Evolutionary conservation across 2,329 filamentous ascomycete genomes (phyloP), one percentile per base, ranked within the genome.

Genomic region (Beauveria asiatica): DNA sequence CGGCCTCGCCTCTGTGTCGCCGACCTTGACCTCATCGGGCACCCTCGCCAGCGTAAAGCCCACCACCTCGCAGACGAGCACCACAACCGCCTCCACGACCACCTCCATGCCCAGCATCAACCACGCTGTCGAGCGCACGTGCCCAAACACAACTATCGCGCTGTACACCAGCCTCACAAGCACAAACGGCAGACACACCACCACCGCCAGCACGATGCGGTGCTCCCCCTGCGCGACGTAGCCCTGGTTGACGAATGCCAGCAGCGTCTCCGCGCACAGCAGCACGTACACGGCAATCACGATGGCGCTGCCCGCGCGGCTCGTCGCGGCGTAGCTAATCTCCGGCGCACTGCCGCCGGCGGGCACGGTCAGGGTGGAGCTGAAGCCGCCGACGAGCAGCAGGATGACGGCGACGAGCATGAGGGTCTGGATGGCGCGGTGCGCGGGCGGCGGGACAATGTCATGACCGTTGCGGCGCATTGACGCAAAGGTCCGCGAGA

Each of bases 211-310:
- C 10, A 85, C 71, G 45, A 85, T 77, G 17, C 80, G 77, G 62
- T 79, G 78, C 68, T 85, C 83, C n/a, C 83, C 74, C 62, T 82
- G 68, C 42, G 74, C 75, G 21, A 76, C 64, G 45, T 66, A 69
- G 59, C 72, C 68, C 42, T 73, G 73, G 64, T 75, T 75, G 41
- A 74, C 68, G 19, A 76, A 59, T 23, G 70, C 70, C n/a, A 80
- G 58, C 27, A 77, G 48, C 5, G 73, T 68, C 62, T 76, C 62
- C 60, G 78, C 69, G 63, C 78, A 67, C 8, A 74, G 65, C 55
- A 79, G 67, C 45, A 75, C 77, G 11, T 75, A 59, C 25, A 79
- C 67, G 61, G 75, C 64, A 21, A 73, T 65, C 65, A 74, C 65
- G 46, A 74, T 63, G 13, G 60, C 64, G 16, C 62, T 62, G 17